Conservation (phyloP, 805 yeast genomes). For the Yarrowia sp. region DNA sequence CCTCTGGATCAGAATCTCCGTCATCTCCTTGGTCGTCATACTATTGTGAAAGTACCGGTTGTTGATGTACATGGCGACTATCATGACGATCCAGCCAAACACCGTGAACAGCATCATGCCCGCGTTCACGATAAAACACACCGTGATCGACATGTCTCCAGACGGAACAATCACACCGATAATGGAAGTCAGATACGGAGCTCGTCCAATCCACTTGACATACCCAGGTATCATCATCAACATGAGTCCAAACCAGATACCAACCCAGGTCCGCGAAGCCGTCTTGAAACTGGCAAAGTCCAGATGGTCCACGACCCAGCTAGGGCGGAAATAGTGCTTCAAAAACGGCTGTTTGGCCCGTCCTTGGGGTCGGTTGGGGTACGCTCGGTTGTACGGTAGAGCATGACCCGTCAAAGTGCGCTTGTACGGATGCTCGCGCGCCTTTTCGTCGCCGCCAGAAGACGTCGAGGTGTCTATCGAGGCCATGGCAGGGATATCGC, state of each 20-base stretch:
- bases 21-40: background rate
- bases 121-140: slow-evolving; percentile 5
- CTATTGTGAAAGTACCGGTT: slow-evolving; percentile 12
- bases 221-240: slow-evolving; percentile 23
- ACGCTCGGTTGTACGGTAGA: slow-evolving; percentile 9
- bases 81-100: slow-evolving; percentile 9
- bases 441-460: slow-evolving; percentile 5
- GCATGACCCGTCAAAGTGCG: slow-evolving; percentile 9
- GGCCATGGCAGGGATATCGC: background rate
- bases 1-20: background rate
- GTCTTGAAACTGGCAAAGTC: slow-evolving; percentile 1
- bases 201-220: slow-evolving; percentile 4
- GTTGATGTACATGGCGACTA: slow-evolving; percentile 21
- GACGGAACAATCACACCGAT: slow-evolving; percentile 8
- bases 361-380: slow-evolving; percentile 8
- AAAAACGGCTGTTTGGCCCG: background rate
- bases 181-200: slow-evolving; percentile 17
- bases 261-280: slow-evolving; percentile 10
- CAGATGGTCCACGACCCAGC: slow-evolving; percentile 16
- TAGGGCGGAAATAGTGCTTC: slow-evolving; percentile 4
- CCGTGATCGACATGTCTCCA: slow-evolving; percentile 3
- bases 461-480: slow-evolving; percentile 16
- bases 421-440: slow-evolving; percentile 2
- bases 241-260: slow-evolving; percentile 14
- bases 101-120: slow-evolving; percentile 14